These are phyloP conservation scores for Dioszegia aurantiaca DNA, from an alignment of 768 basidiomycete species.

Conservation along the genomic window DNA sequence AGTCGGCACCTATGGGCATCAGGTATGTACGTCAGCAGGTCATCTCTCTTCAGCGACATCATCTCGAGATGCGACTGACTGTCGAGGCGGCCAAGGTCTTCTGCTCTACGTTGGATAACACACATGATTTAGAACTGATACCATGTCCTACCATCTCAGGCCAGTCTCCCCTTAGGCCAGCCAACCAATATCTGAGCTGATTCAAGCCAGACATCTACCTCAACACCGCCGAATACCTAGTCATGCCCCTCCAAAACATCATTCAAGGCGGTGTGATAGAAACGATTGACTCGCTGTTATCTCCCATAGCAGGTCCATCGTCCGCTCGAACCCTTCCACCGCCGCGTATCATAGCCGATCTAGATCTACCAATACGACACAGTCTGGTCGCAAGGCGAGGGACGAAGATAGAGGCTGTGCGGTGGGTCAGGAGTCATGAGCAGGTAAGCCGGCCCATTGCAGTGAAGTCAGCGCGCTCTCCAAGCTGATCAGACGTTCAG, in stretches of 20 bases:
- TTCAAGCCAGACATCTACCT: slow-evolving; percentile 23
- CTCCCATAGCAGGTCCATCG: background rate
- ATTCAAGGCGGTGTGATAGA: slow-evolving; percentile 49
- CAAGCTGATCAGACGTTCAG: slow-evolving; percentile 19
- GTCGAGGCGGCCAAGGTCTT: slow-evolving; percentile 31
- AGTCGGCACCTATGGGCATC: slow-evolving; percentile 42
- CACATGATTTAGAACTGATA: slow-evolving; percentile 11
- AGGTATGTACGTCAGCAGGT: slow-evolving; percentile 23
- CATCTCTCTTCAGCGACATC: slow-evolving; percentile 4
- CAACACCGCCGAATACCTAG: slow-evolving; percentile 26
- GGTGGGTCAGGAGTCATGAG: slow-evolving; percentile 48
- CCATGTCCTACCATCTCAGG: slow-evolving; percentile 38
- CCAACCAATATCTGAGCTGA: background rate
- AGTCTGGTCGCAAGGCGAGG: slow-evolving; percentile 38
- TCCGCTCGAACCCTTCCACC: too few relatives aligned
- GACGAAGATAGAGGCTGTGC: slow-evolving; percentile 34
- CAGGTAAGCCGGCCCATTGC: slow-evolving; percentile 33
- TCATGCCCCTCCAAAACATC: slow-evolving; percentile 49
- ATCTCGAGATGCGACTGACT: background rate
- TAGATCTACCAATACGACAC: slow-evolving; percentile 40
- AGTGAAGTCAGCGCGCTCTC: background rate
- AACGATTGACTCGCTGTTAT: slow-evolving; percentile 39
- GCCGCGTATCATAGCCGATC: slow-evolving; percentile 29
- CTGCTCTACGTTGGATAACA: background rate
- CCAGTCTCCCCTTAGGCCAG: slow-evolving; percentile 7